A percentile compares a stretch with the other conserved stretches of the same genome.
phyloP scores from a whole-genome alignment of 2,329 filamentous ascomycete genomes.

The Elsinoe batatas region DNA sequence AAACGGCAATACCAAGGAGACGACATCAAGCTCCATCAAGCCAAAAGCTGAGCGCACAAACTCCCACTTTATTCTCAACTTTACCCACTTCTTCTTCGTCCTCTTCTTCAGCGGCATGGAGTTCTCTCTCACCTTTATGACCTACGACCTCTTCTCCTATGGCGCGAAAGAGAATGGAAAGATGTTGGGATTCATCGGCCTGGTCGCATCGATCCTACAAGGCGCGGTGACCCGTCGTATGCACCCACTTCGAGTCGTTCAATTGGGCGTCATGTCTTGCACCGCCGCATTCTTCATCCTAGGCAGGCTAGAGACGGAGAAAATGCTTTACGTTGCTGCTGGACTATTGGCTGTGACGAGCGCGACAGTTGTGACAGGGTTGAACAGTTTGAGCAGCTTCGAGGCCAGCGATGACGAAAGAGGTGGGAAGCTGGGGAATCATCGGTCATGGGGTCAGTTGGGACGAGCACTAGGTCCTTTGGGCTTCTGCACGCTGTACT shows the following conservation, averaged over 20 bases:
- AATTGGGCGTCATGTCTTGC: conserved; percentile 67
- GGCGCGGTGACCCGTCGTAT: conserved; percentile 82
- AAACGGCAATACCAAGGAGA: conserved; percentile 13
- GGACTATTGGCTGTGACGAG: conserved; percentile 80
- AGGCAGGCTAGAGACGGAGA: conserved; percentile 55
- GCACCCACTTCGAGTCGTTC: conserved; percentile 69
- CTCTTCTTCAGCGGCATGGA: conserved; percentile 98
- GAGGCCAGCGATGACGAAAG: conserved; percentile 72
- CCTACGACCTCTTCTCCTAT: conserved; percentile 84
- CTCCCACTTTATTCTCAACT: conserved; percentile 70
- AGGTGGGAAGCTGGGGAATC: conserved; percentile 74
- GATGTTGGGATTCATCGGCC: conserved; percentile 80
- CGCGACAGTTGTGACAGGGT: conserved; percentile 84
- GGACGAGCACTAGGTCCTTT: conserved; percentile 80
- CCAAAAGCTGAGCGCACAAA: conserved; percentile 52
- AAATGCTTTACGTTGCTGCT: conserved; percentile 69
- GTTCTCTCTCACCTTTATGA: conserved; percentile 95
- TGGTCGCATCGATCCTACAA: conserved; percentile 86
- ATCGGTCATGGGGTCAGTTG: conserved; percentile 73
- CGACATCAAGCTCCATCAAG: conserved; percentile 25
- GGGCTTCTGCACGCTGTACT: conserved; percentile 89
- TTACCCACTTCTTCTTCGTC: conserved; percentile 80
- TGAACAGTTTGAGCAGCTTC: conserved; percentile 87
- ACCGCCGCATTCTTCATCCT: conserved; percentile 73
- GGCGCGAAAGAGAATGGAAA: conserved; percentile 69